Evolutionary conservation across 1,284 basidiomycete species (phyloP), one percentile per base, ranked within the genome.

Genomic region (Tilletia indica): DNA sequence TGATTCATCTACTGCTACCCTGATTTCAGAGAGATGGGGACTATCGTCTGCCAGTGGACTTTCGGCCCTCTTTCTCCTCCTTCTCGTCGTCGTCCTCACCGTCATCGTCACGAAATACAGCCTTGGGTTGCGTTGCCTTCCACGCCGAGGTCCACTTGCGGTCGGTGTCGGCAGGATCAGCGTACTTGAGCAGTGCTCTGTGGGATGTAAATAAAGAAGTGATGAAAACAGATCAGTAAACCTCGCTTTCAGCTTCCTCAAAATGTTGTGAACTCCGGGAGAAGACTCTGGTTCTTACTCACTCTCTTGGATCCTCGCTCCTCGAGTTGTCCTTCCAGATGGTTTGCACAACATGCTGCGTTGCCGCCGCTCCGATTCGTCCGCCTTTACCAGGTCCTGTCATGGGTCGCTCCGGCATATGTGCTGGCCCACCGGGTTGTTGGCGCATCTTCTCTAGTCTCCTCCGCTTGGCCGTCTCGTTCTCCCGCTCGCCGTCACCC

Each of bases 321-420:
- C 77, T 75, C 74, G 73, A 70, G 74, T 74, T 76, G 72, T 71
- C 61, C 3, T 68, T 39, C 70, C 94, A 93, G 83, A 99, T 86
- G 79, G 92, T 92, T 86, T 97, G 93, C 58, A 99, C 94, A 74
- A 97, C 89, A 81, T 96, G 93, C 78, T 97, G 93, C 64, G 92
- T 97, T 4, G 94, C 96, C 85, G 92, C 94, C 48, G 93, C 92
- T 34, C 97, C 97, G 63, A 99, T 92, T 39, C 96, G 87, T 64
- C 97, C 97, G 38, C 95, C 96, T 79, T 89, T 89, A 68, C 97
- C 97, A 39, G 92, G 93, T 4, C 97, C 97, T 70, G 88, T 90
- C 63, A 99, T 89, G 34, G 97, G 97, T 3, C 68, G 71, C 38
- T 81, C 76, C 75, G 97, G 88, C 83, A 94, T 92, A 14, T 56